Evolutionary conservation across 2,329 filamentous ascomycete genomes (phyloP).

Genomic region (Gaeumannomyces sp.): DNA sequence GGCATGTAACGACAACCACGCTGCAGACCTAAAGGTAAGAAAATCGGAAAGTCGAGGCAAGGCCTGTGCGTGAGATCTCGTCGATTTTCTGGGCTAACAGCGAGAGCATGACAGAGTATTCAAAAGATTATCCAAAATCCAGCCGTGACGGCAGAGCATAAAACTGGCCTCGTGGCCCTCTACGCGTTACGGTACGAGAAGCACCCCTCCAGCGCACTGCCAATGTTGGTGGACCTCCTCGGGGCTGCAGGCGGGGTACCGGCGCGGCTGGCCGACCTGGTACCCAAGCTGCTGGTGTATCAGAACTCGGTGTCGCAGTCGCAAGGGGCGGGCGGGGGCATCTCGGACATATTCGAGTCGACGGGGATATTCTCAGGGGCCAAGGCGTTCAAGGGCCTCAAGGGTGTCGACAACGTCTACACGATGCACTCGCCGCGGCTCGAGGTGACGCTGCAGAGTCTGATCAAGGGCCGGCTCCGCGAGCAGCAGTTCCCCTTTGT

Average conservation of each 20-base stretch:
- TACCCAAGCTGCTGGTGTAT: conserved; percentile 77
- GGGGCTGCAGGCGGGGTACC: conserved; percentile 77
- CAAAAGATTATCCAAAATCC: conserved; percentile 82
- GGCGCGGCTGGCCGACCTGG: conserved; percentile 66
- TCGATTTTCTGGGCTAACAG: background rate
- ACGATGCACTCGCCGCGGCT: conserved; percentile 91
- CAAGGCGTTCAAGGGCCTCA: conserved; percentile 85
- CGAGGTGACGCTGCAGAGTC: conserved; percentile 80
- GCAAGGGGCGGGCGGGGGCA: conserved; percentile 61
- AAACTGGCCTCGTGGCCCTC: conserved; percentile 84
- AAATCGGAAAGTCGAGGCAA: background rate
- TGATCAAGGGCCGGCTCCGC: conserved; percentile 84
- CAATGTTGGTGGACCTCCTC: conserved; percentile 81
- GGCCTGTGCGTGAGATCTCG: background rate
- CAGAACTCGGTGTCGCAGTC: conserved; percentile 79
- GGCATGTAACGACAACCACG: conserved; percentile 94
- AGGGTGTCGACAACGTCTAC: conserved; percentile 98
- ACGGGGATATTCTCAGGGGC: conserved; percentile 84
- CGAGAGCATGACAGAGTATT: conserved; percentile 51
- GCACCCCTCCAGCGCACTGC: conserved; percentile 73
- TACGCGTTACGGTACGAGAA: conserved; percentile 91
- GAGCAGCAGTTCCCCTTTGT: conserved; percentile 91
- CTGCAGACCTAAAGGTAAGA: conserved; percentile 76
- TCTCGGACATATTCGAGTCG: conserved; percentile 88
- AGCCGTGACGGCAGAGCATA: conserved; percentile 70